Percentiles rank a stretch among this genome's conserved stretches.
Evolutionary conservation across 1,284 basidiomycete genomes (phyloP).

Genomic region (Tilletia indica): DNA sequence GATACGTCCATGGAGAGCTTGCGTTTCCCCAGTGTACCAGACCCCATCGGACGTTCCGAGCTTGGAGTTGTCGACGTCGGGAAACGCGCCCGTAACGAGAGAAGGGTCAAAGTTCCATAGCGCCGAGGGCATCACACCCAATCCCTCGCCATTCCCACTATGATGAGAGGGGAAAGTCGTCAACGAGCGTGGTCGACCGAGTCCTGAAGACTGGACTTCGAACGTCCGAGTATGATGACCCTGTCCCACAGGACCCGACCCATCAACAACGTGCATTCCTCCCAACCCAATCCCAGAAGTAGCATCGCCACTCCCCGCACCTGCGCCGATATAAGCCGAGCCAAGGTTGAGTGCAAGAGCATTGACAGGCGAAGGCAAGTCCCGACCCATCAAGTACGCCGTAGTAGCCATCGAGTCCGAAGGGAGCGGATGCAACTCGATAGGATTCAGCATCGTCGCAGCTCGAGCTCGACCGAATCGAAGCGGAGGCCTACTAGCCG

Average conservation of each 20-base stretch:
- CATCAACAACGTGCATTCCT: not conserved
- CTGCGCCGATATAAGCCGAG: slow-evolving; percentile 8
- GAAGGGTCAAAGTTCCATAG: not conserved
- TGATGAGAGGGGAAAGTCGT: not conserved
- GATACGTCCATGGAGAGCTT: not conserved
- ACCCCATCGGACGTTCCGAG: not conserved
- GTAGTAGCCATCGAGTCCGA: not conserved
- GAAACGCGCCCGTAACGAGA: not conserved
- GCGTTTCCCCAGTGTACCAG: not conserved
- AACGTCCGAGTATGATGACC: not conserved
- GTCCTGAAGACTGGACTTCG: not conserved
- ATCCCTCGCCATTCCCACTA: not conserved
- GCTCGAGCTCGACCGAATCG: not conserved
- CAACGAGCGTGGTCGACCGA: not conserved
- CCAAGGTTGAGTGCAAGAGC: slow-evolving; percentile 12
- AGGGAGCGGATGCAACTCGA: slow-evolving; percentile 8
- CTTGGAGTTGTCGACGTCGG: not conserved
- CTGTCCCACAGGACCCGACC: not conserved
- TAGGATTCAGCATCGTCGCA: slow-evolving; percentile 16
- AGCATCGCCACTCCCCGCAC: not conserved
- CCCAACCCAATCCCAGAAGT: too few species aligned
- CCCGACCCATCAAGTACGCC: not conserved
- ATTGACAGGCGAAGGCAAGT: not conserved
- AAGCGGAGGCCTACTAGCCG: too few species aligned
- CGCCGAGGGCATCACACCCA: not conserved